Percentiles rank a stretch among this genome's conserved stretches.
Conservation (phyloP, 768 basidiomycete species). For the Boletus fagicola region DNA sequence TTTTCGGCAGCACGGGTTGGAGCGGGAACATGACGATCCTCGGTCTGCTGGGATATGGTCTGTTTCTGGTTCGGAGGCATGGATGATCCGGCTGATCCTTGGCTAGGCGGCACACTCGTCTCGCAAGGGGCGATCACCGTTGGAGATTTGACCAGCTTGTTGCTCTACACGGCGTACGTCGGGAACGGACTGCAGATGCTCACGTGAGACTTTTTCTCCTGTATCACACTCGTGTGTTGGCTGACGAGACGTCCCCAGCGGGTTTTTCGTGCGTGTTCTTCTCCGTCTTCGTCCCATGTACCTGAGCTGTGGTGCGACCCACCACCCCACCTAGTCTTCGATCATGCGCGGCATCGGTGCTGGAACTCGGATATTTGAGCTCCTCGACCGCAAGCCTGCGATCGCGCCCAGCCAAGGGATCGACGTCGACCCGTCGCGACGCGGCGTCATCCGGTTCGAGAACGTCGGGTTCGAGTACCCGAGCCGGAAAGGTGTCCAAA, state of each 20-base stretch:
- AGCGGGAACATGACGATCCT: conserved; percentile 92
- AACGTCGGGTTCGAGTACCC: conserved; percentile 88
- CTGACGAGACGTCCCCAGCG: conserved; percentile 23
- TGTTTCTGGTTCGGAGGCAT: conserved; percentile 15
- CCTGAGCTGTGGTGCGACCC: neutral
- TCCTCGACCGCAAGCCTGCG: conserved; percentile 76
- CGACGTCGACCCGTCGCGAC: conserved; percentile 50
- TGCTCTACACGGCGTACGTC: conserved; percentile 90
- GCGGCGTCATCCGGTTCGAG: conserved; percentile 78
- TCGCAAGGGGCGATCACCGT: conserved; percentile 85
- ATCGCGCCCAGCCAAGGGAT: conserved; percentile 67
- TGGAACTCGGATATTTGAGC: conserved; percentile 89
- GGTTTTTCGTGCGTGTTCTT: conserved; percentile 38
- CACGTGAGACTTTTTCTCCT: conserved; percentile 47
- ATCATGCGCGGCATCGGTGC: conserved; percentile 98
- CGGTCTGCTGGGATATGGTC: conserved; percentile 88
- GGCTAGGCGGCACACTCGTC: conserved; percentile 83
- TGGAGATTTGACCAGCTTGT: conserved; percentile 84
- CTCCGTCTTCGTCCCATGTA: neutral
- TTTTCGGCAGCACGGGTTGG: conserved; percentile 90
- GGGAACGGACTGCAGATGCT: conserved; percentile 78
- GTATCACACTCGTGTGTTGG: neutral
- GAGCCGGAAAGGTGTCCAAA: conserved; percentile 73
- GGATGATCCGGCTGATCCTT: neutral
- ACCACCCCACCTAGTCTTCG: conserved; percentile 56